Evolutionary conservation across 2,329 filamentous ascomycete genomes (phyloP).

Genomic region (Blastomyces parvus): DNA sequence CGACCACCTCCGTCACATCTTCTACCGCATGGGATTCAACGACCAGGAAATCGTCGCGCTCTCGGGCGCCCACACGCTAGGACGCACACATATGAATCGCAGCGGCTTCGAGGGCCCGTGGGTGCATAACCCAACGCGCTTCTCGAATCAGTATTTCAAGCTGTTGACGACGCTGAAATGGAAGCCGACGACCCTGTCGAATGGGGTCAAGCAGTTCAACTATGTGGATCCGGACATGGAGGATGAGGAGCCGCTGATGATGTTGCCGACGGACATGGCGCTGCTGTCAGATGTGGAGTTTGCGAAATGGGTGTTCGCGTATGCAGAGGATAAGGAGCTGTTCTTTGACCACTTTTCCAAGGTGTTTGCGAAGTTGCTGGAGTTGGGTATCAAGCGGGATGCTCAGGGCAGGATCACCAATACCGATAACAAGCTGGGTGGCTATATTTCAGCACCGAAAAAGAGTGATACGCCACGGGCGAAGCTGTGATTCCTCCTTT

Average conservation of each 20-base stretch:
- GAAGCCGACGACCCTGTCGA: slow-evolving; percentile 45
- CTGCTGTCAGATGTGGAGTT: slow-evolving; percentile 47
- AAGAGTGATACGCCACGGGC: slow-evolving; percentile 38
- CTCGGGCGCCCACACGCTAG: slow-evolving; percentile 48
- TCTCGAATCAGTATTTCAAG: slow-evolving; percentile 50
- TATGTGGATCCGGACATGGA: slow-evolving; percentile 47
- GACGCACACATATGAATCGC: slow-evolving; percentile 47
- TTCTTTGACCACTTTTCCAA: slow-evolving; percentile 53
- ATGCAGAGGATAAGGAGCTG: slow-evolving; percentile 51
- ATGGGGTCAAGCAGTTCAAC: slow-evolving; percentile 49
- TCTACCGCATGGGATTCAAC: slow-evolving; percentile 52
- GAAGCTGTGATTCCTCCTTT: slow-evolving; percentile 21
- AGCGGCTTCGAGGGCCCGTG: slow-evolving; percentile 51
- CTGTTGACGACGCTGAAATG: slow-evolving; percentile 45
- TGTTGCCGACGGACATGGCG: slow-evolving; percentile 56
- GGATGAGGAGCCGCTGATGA: slow-evolving; percentile 50
- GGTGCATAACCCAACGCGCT: slow-evolving; percentile 51
- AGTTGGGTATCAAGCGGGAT: slow-evolving; percentile 51
- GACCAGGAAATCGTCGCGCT: slow-evolving; percentile 53
- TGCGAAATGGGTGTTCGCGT: slow-evolving; percentile 47
- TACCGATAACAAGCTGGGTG: slow-evolving; percentile 48
- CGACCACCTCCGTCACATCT: slow-evolving; percentile 48
- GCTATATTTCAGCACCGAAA: slow-evolving; percentile 49
- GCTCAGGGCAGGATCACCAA: slow-evolving; percentile 45
- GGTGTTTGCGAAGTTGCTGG: slow-evolving; percentile 52